Evolutionary conservation across 2,329 filamentous ascomycete species (phyloP), one percentile per base, ranked within the genome.

Genomic region (Penicillium hesseltinei): DNA sequence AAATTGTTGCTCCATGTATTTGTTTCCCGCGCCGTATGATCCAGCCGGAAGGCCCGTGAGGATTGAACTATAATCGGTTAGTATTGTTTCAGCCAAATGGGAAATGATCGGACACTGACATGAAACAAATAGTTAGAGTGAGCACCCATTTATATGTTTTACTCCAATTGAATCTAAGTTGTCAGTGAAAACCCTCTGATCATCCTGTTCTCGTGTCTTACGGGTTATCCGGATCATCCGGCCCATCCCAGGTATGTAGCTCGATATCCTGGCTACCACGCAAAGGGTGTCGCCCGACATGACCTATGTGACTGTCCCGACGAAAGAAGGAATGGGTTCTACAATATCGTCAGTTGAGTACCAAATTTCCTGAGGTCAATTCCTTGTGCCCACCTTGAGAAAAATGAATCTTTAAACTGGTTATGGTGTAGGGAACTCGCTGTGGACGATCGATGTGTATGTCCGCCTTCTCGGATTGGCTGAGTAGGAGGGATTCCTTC

Each of bases 41-140:
- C 75, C 76, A 11, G 75, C 75, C 0, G 75, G 75, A 1, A 78
- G 62, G 31, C 75, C 74, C 0, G 75, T 77, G 5, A 78, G 56
- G 48, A 78, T 75, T 4, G 75, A 78, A 15, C 71, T 73, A 36
- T 27, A 17, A 10, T 29, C 2, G 17, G 1, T 29, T 10, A 19
- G 35, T 25, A 46, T 51, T 48, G 44, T 15, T n/a, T 33, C 4
- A 11, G 23, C 11, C 2, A 10, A n/a, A 27, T 23, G 10, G 23
- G 7, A 19, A 17, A 25, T 0, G 4, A 27, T 23, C 4, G 19
- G 5, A 19, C 11, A 57, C 57, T 46, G 5, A 73, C 71, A 79
- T 78, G 60, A 77, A 75, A 47, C 76, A 78, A 4, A 76, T 69
- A 4, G 77, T 73, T 9, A 79, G 56, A 1, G 76, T 78, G 27